Evolutionary conservation across 1,284 basidiomycete species (phyloP).

Genomic region (Heterobasidion irregulare): DNA sequence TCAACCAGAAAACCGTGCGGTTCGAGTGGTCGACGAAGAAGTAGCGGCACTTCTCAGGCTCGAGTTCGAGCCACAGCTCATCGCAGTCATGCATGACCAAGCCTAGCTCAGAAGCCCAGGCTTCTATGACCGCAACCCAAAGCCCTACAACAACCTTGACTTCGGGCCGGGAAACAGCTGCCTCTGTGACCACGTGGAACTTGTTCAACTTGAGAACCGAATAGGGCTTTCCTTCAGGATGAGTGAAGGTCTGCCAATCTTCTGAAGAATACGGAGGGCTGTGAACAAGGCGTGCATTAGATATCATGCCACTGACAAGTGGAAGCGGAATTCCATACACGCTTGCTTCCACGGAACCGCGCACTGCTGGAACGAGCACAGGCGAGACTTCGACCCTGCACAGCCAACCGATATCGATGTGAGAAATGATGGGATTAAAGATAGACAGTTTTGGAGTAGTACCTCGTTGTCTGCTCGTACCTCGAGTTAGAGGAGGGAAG

Average conservation of each 20-base stretch:
- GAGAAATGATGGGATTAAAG: background rate
- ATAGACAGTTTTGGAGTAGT: too few relatives aligned
- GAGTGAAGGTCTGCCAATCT: constrained; percentile 13
- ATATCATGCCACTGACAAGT: background rate
- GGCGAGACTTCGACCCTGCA: background rate
- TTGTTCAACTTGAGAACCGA: constrained; percentile 9
- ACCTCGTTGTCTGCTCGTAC: background rate
- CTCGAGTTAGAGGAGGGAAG: background rate
- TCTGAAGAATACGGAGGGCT: constrained; percentile 18
- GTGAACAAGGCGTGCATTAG: background rate
- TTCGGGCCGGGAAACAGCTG: constrained; percentile 10
- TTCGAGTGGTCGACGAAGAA: constrained; percentile 21
- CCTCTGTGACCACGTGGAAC: constrained; percentile 17
- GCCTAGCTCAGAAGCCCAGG: constrained; percentile 5
- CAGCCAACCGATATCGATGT: background rate
- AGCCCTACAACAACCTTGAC: constrained; percentile 4
- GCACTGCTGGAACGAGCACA: background rate
- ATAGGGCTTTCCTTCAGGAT: constrained; percentile 22
- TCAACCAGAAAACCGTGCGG: constrained; percentile 20
- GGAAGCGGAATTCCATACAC: background rate
- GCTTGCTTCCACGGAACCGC: background rate
- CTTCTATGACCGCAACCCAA: constrained; percentile 9
- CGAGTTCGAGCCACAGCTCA: constrained; percentile 18
- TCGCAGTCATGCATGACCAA: too few relatives aligned
- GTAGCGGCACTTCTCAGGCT: constrained; percentile 16